Evolutionary conservation across 2,329 filamentous ascomycete species (phyloP).

Genomic region (Phyllosticta ampelicida): DNA sequence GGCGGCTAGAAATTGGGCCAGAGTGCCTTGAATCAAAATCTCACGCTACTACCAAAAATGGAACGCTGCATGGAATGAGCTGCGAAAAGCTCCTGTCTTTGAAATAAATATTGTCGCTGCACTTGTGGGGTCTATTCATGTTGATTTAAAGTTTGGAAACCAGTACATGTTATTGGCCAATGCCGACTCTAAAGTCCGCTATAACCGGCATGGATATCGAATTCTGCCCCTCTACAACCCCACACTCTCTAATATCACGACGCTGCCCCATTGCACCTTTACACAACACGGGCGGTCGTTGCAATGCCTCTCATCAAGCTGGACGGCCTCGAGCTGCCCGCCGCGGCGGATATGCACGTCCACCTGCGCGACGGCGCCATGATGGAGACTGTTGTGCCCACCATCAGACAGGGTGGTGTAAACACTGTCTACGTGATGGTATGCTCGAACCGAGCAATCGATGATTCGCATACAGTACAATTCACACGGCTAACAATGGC

Average conservation of each 20-base stretch:
- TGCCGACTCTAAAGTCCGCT: background rate
- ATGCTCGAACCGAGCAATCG: background rate
- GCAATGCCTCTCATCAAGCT: slow-evolving; percentile 31
- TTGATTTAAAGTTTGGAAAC: background rate
- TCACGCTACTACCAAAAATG: background rate
- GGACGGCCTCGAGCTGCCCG: slow-evolving; percentile 35
- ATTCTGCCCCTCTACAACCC: background rate
- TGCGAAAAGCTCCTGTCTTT: background rate
- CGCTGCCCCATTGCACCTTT: background rate
- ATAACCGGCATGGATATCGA: background rate
- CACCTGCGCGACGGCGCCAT: slow-evolving; percentile 43
- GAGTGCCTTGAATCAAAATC: background rate
- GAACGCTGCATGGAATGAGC: background rate
- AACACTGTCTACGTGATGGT: slow-evolving; percentile 46
- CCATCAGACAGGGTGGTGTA: slow-evolving; percentile 40
- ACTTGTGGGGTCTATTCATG: background rate
- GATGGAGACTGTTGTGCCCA: slow-evolving; percentile 40
- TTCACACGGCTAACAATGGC: background rate
- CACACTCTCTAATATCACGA: background rate
- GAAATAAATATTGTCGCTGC: background rate
- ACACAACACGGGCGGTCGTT: no score
- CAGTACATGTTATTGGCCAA: background rate
- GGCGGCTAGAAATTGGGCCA: background rate
- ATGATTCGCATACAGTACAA: background rate
- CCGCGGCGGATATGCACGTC: slow-evolving; percentile 42